phyloP scores from a whole-genome alignment of 352 stramenopile genomes.

The Globisporangium perplexum region DNA sequence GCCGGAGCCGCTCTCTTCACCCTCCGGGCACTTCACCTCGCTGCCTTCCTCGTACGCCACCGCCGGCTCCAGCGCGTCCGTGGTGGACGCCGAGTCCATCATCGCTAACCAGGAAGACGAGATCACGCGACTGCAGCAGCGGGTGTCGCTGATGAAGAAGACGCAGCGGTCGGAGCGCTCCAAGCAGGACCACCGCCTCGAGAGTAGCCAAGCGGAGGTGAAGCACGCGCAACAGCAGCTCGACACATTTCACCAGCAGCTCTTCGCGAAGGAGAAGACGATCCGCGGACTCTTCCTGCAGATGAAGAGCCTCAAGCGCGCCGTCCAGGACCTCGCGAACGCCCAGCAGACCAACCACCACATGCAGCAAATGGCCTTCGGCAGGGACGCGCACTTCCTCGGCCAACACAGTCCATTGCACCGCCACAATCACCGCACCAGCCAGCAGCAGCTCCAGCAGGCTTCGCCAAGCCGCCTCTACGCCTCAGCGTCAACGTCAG shows the following conservation, averaged over 20 bases:
- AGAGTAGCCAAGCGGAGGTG: constrained; percentile 38
- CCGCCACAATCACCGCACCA: not conserved
- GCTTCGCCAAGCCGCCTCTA: not conserved
- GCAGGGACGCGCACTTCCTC: constrained; percentile 28
- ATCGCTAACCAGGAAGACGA: constrained; percentile 62
- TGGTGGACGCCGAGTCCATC: constrained; percentile 30
- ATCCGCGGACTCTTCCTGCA: constrained; percentile 56
- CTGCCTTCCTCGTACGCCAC: not conserved
- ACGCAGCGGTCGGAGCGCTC: constrained; percentile 31
- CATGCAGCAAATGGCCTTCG: constrained; percentile 30
- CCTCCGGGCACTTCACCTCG: constrained; percentile 6
- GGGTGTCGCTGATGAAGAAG: constrained; percentile 59
- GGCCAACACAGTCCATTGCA: constrained; percentile 9
- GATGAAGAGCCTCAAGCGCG: constrained; percentile 74
- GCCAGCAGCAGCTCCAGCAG: not conserved
- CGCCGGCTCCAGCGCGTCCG: not conserved
- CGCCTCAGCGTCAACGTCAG: not conserved
- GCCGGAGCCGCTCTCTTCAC: constrained; percentile 3
- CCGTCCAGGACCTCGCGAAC: constrained; percentile 42
- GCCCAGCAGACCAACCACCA: constrained; percentile 55
- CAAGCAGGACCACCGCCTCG: constrained; percentile 47
- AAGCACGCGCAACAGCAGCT: constrained; percentile 33
- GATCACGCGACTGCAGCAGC: constrained; percentile 57
- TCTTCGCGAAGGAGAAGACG: constrained; percentile 53
- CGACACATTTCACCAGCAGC: constrained; percentile 40